A percentile compares a stretch with the other conserved stretches of the same genome.
Conservation (phyloP, 768 basidiomycete genomes). For the Galerina marginata region DNA sequence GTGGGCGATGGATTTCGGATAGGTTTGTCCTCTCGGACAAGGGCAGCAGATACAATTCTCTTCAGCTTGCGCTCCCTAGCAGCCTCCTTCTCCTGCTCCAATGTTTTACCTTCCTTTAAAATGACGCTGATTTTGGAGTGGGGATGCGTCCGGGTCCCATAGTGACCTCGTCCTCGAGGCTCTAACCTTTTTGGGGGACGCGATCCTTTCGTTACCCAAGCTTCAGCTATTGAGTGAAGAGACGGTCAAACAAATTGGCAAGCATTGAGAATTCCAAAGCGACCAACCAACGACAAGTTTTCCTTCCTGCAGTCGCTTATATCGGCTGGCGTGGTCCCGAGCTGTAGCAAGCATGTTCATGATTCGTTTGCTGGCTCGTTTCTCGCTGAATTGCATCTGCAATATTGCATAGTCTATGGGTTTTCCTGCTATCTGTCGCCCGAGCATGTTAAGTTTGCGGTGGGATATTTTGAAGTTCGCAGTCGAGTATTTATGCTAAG, state of each 20-base stretch:
- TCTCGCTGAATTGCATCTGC: conserved; percentile 96
- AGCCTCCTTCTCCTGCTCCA: conserved; percentile 67
- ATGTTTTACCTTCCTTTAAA: conserved; percentile 81
- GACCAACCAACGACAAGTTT: conserved; percentile 84
- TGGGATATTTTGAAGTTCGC: conserved; percentile 93
- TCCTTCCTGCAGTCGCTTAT: conserved; percentile 73
- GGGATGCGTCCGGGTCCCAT: conserved; percentile 78
- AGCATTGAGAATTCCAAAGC: background rate
- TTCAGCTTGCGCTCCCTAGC: conserved; percentile 71
- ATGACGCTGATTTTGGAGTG: conserved; percentile 78
- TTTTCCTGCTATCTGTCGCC: conserved; percentile 85
- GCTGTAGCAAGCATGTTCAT: conserved; percentile 89
- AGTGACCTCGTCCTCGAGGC: conserved; percentile 82
- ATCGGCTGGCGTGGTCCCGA: conserved; percentile 80
- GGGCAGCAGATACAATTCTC: conserved; percentile 79
- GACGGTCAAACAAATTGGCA: no score
- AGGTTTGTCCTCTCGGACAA: conserved; percentile 80
- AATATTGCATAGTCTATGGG: conserved; percentile 95
- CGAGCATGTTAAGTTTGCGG: conserved; percentile 90
- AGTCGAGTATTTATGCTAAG: conserved; percentile 93
- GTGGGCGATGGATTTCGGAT: conserved; percentile 72
- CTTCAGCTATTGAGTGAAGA: conserved; percentile 62
- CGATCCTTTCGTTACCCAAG: conserved; percentile 92
- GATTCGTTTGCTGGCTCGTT: conserved; percentile 84
- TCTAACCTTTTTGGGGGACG: conserved; percentile 70